Evolutionary conservation across 805 yeast genomes (phyloP).

Genomic region (Phaffomyces thermotolerans): DNA sequence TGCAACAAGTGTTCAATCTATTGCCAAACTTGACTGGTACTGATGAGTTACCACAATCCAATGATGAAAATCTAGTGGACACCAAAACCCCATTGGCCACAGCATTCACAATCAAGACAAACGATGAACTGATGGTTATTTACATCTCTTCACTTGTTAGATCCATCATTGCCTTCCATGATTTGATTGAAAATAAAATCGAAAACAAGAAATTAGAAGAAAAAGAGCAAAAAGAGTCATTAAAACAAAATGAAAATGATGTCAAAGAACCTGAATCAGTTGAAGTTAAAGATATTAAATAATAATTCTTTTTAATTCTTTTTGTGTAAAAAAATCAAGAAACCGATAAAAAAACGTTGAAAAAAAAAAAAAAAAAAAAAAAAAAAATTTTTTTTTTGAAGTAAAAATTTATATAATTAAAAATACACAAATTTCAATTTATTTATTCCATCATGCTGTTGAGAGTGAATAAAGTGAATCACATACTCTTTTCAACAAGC

Average conservation of each 20-base stretch:
- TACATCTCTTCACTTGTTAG: constrained; percentile 86
- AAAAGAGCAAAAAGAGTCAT: constrained; percentile 11
- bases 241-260: constrained; percentile 4
- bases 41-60: constrained; percentile 24
- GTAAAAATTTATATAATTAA: too few relatives aligned
- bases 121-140: constrained; percentile 92
- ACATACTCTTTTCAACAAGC: too few relatives aligned
- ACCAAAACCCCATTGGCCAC: constrained; percentile 52
- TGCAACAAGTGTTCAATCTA: constrained; percentile 91
- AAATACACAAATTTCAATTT: neutral
- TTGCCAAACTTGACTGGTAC: constrained; percentile 64
- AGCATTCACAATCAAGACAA: constrained; percentile 88
- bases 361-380: too few relatives aligned
- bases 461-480: too few relatives aligned
- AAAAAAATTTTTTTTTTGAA: too few relatives aligned
- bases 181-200: constrained; percentile 91
- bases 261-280: neutral
- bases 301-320: too few relatives aligned
- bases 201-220: constrained; percentile 55
- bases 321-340: neutral
- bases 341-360: constrained; percentile 7
- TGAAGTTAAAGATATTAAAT: too few relatives aligned
- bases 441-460: neutral
- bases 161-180: constrained; percentile 93
- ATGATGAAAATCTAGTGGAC: constrained; percentile 20